Evolutionary conservation across 2,329 filamentous ascomycete genomes (phyloP).

Genomic region (Niveomyces coronatus): DNA sequence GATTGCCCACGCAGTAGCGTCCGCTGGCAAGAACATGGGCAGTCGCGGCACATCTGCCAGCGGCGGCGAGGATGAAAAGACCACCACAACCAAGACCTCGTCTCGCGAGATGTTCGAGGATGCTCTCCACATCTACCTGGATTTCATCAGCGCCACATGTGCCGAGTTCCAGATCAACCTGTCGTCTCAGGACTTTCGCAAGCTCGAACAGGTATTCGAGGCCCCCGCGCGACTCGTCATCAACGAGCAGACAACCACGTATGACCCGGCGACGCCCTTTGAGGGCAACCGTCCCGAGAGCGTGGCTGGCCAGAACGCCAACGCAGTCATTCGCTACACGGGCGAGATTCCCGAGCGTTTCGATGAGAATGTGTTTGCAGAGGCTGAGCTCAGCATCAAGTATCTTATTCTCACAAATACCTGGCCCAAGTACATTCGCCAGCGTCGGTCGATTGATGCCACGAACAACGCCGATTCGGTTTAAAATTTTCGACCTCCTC

Average conservation of each 20-base stretch:
- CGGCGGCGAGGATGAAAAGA: conserved; percentile 10
- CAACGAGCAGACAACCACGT: conserved; percentile 24
- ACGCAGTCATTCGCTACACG: conserved; percentile 20
- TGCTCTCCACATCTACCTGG: conserved; percentile 50
- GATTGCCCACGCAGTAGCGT: conserved; percentile 14
- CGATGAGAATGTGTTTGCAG: conserved; percentile 45
- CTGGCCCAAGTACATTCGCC: conserved; percentile 50
- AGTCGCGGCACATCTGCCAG: neutral
- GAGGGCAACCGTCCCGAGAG: conserved; percentile 19
- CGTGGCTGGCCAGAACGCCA: conserved; percentile 13
- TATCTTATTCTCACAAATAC: conserved; percentile 61
- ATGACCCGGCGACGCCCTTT: conserved; percentile 35
- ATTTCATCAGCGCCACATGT: conserved; percentile 49
- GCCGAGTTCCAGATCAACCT: conserved; percentile 60
- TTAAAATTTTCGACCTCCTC: conserved; percentile 1
- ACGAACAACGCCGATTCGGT: conserved; percentile 9
- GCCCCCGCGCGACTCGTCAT: conserved; percentile 36
- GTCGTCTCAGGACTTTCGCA: conserved; percentile 43
- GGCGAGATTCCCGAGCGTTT: conserved; percentile 43
- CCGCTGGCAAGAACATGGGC: conserved; percentile 15
- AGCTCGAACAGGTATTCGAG: conserved; percentile 48
- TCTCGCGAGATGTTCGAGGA: conserved; percentile 43
- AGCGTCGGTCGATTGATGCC: conserved; percentile 21
- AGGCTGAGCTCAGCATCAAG: conserved; percentile 50
- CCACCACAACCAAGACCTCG: conserved; percentile 18